Percentiles rank a stretch among this genome's conserved stretches.
Conservation (phyloP, 2,329 filamentous ascomycete genomes). For the Nemania serpens region DNA sequence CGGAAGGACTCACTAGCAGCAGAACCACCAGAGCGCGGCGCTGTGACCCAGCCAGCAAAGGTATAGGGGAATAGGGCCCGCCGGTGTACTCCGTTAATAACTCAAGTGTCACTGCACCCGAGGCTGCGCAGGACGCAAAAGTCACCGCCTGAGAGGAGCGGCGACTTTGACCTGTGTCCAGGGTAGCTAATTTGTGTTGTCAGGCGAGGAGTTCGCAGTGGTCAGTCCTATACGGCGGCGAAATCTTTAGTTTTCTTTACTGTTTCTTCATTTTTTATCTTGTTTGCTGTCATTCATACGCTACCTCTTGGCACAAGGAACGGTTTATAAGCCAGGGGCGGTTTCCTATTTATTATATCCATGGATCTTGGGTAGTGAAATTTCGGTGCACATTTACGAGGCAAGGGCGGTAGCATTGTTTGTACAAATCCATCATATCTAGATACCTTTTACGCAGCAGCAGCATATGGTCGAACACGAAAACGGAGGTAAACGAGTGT, state of each 20-base stretch:
- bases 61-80: conserved; percentile 28
- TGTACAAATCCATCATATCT: conserved; percentile 17
- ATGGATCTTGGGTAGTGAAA: background rate
- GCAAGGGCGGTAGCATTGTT: conserved; percentile 4
- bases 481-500: background rate
- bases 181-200: background rate
- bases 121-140: conserved; percentile 29
- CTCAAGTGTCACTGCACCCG: conserved; percentile 26
- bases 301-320: background rate
- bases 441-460: conserved; percentile 15
- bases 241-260: conserved; percentile 12
- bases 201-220: conserved; percentile 15
- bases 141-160: conserved; percentile 11
- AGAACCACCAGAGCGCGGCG: conserved; percentile 28
- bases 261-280: background rate
- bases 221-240: conserved; percentile 4
- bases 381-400: conserved; percentile 17
- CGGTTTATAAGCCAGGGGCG: background rate
- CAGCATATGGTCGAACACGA: background rate
- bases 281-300: conserved; percentile 1
- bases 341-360: conserved; percentile 9
- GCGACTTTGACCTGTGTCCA: background rate
- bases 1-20: conserved; percentile 15
- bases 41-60: conserved; percentile 28
- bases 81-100: conserved; percentile 33